phyloP scores from a whole-genome alignment of 495 filamentous ascomycete species.

The Aspergillus diversus region DNA sequence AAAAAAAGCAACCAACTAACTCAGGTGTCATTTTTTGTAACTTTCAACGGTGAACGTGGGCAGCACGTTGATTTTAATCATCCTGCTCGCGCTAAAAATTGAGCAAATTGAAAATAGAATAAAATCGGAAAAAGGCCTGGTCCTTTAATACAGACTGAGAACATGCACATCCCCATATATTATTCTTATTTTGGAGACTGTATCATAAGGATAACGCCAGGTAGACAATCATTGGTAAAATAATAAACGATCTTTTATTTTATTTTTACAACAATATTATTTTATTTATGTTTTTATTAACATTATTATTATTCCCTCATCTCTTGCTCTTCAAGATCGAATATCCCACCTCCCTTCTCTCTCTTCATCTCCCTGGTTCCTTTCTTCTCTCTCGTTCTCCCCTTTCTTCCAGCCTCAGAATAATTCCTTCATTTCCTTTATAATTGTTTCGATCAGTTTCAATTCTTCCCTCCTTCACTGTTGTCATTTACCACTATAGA shows the following conservation, averaged over 20 bases:
- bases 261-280: neutral
- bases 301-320: constrained; percentile 16
- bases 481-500: constrained; percentile 4
- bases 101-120: neutral
- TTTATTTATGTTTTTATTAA: constrained; percentile 1
- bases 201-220: too few relatives aligned
- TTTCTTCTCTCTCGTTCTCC: neutral
- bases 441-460: neutral
- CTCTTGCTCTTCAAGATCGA: constrained; percentile 16
- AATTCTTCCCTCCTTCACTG: neutral
- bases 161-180: too few relatives aligned
- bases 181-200: too few relatives aligned
- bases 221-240: too few relatives aligned
- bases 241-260: neutral
- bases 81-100: constrained; percentile 1
- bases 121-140: neutral
- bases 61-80: constrained; percentile 2
- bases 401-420: constrained; percentile 5
- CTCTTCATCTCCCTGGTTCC: constrained; percentile 4
- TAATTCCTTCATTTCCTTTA: constrained; percentile 13
- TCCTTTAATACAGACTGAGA: too few relatives aligned
- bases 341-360: constrained; percentile 12
- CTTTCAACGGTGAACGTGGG: constrained; percentile 11
- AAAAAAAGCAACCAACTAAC: neutral
- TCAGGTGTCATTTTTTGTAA: constrained; percentile 9